Base-by-base conservation (phyloP, 2,329 filamentous ascomycete species). In the Fusarium anguioides region DNA sequence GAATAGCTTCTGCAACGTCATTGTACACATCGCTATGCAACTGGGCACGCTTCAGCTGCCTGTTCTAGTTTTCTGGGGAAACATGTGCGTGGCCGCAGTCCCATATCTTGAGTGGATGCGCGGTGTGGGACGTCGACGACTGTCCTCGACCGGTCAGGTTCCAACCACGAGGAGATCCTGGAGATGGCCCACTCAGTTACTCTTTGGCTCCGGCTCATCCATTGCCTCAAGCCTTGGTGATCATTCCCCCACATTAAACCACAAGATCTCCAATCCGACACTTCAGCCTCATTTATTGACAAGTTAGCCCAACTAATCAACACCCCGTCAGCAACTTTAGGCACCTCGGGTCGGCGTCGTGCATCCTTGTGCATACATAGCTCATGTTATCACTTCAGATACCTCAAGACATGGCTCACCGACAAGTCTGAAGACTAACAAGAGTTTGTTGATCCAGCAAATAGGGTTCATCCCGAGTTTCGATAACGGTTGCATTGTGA, bases 41-140 rank as follows among this genome's bases (percentile, higher is more conserved):
- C 44, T 41, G 47, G 36, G 64, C 63, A 68, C 60, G 57, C 66
- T 73, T 61, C 66, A 69, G 66, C 59, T 72, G 69, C 64, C 53
- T 63, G 68, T 63, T 68, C 63, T 64, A 53, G 56, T 69, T 73
- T 72, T 71, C 67, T 64, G 67, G 71, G 71, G 69, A 71, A 71
- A 53, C 54, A 51, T 70, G 60, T 59, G 55, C 51, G 60, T 59
- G 57, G 64, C 60, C 56, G 68, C 61, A 47, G 56, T 65, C 64
- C 66, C 51, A 60, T 62, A 39, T 67, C n/a, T 51, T 54, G 53
- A 44, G 55, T 62, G 67, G 70, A 51, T 67, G 69, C 67, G 58
- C 29, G 51, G 53, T 72, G 69, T 66, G 70, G 66, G 48, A 72
- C 67, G 42, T 50, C 50, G 52, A 48, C 50, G 52, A 48, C 55